phyloP scores from a whole-genome alignment of 129 eudicot species.

The Pseudognaphalium luteoalbum region DNA sequence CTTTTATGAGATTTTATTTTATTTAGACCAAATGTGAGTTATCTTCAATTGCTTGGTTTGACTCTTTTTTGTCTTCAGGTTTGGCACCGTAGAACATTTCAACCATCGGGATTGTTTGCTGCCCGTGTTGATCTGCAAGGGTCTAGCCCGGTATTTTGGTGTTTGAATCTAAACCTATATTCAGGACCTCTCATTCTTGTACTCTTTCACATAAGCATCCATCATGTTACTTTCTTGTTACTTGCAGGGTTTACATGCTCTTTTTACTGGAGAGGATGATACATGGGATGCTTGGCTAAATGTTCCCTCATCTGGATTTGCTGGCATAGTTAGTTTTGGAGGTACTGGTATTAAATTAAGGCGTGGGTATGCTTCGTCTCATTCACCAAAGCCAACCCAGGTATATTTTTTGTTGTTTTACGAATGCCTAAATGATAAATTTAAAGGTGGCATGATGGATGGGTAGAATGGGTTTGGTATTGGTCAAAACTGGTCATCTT shows the following conservation, averaged over 20 bases:
- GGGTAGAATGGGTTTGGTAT: neutral
- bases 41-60: constrained; percentile 11
- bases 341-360: constrained; percentile 70
- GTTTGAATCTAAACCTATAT: constrained; percentile 9
- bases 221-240: constrained; percentile 2
- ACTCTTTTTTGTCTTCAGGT: constrained; percentile 53
- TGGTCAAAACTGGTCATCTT: neutral
- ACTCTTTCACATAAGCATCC: neutral
- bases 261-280: constrained; percentile 98
- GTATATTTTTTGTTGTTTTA: constrained; percentile 33
- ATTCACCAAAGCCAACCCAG: constrained; percentile 87
- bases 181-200: constrained; percentile 1
- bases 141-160: constrained; percentile 72
- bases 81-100: constrained; percentile 98
- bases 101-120: constrained; percentile 96
- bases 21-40: constrained; percentile 16
- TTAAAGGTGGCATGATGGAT: neutral
- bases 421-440: constrained; percentile 8
- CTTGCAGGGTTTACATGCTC: constrained; percentile 90
- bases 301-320: constrained; percentile 68
- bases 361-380: constrained; percentile 95
- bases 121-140: constrained; percentile 99
- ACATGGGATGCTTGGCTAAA: constrained; percentile 99
- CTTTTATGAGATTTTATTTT: neutral
- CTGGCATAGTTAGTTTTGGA: constrained; percentile 58